Evolutionary conservation across 305 asterid genomes (phyloP), one percentile per base, ranked within the genome.

Genomic region (Solanum hybrid): DNA sequence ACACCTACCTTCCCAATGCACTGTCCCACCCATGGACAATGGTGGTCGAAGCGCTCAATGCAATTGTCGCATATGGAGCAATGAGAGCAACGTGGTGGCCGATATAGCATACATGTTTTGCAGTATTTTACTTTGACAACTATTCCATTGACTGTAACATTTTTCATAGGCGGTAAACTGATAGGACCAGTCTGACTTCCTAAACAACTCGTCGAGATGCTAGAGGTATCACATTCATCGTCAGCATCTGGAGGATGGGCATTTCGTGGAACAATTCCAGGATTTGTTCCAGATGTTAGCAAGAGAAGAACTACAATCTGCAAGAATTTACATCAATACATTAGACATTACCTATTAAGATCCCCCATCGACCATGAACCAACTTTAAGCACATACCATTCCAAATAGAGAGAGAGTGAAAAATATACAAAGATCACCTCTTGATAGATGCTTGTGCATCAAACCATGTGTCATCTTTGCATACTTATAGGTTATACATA

Each of bases 261-360:
- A 87, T 93, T 95, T 92, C 96, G 90, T 70, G 97, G 96, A 87
- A 95, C 91, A 61, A 94, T 95, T 70, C 97, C 97, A 24, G 97
- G 96, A 92, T 95, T 95, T 89, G 90, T 93, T 84, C 93, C 96
- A 39, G 95, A 93, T 72, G 96, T 94, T 17, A 95, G 92, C 81
- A 95, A 89, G 22, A 95, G 94, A 80, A 94, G 95, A 86, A 94
- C 20, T 1, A 91, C 80, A 57, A 92, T 90, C 96, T 94, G 95
- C 93, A 92, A 68, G 34, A 65, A 26, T 27, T 80, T 72, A 70
- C 5, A 81, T 65, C 45, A 81, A 65, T 38, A 80, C 41, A 82
- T 81, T 77, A 88, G 90, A 13, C 26, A 78, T 88, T 78, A 88
- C 33, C 32, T 84, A 51, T 84, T 51, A 81, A 26, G 87, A 81